phyloP scores from a whole-genome alignment of 2,329 filamentous ascomycete genomes.

The Aspergillus clavatus region DNA sequence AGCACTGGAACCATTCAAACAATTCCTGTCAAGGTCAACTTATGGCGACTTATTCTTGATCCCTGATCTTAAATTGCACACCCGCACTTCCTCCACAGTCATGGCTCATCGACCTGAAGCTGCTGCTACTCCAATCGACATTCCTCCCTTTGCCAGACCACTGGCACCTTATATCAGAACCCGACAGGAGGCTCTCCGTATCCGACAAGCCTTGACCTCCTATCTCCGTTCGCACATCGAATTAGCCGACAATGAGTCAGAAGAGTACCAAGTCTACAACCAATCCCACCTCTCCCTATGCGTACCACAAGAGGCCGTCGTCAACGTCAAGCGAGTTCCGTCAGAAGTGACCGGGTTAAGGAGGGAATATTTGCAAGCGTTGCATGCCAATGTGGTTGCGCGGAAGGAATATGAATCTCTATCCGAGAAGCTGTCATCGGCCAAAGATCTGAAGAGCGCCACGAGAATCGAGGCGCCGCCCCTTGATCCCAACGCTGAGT shows the following conservation, averaged over 20 bases:
- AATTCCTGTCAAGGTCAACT: not conserved
- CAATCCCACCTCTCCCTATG: conserved; percentile 34
- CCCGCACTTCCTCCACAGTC: too few relatives aligned
- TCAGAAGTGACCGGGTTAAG: conserved; percentile 41
- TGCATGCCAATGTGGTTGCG: conserved; percentile 41
- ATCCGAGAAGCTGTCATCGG: conserved; percentile 28
- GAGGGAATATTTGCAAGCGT: conserved; percentile 43
- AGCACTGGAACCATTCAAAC: too few relatives aligned
- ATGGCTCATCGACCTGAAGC: conserved; percentile 21
- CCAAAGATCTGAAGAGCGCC: conserved; percentile 22
- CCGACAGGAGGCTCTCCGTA: conserved; percentile 36
- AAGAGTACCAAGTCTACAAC: conserved; percentile 15
- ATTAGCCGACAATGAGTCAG: conserved; percentile 25
- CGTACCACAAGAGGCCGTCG: conserved; percentile 28
- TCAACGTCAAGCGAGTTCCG: conserved; percentile 32
- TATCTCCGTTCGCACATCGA: conserved; percentile 36
- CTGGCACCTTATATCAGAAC: conserved; percentile 38
- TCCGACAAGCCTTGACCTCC: conserved; percentile 36
- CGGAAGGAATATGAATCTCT: conserved; percentile 35
- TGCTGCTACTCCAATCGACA: conserved; percentile 19
- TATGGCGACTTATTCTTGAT: not conserved
- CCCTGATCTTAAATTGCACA: too few relatives aligned
- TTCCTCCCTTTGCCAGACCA: conserved; percentile 32
- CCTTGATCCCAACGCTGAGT: conserved; percentile 21
- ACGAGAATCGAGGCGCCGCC: conserved; percentile 13